Evolutionary conservation across 2,329 filamentous ascomycete species (phyloP).

Genomic region (Colletotrichum sidae): DNA sequence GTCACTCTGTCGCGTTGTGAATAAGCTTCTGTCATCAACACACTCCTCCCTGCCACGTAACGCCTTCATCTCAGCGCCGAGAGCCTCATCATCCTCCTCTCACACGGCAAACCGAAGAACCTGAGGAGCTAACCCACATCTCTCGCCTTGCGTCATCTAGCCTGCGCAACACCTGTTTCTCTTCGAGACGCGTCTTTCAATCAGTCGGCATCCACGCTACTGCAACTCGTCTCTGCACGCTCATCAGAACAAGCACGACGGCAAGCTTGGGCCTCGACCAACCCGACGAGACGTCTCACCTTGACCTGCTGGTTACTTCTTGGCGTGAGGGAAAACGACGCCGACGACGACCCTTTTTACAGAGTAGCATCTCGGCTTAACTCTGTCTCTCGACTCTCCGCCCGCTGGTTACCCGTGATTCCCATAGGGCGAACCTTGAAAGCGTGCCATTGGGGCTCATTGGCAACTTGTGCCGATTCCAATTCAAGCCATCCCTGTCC

Average conservation of each 20-base stretch:
- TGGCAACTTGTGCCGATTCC: constrained; percentile 34
- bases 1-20: constrained; percentile 21
- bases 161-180: constrained; percentile 16
- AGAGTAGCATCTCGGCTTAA: constrained; percentile 25
- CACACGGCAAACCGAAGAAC: constrained; percentile 8
- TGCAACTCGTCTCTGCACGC: background rate
- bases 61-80: constrained; percentile 15
- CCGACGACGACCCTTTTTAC: constrained; percentile 18
- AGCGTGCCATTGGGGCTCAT: constrained; percentile 5
- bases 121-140: constrained; percentile 27
- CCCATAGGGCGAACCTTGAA: constrained; percentile 16
- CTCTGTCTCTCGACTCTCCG: background rate
- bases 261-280: constrained; percentile 17
- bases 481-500: constrained; percentile 23
- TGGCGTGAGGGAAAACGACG: constrained; percentile 30
- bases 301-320: constrained; percentile 16
- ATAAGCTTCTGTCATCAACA: constrained; percentile 34
- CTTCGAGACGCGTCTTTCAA: constrained; percentile 16
- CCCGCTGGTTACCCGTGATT: constrained; percentile 18
- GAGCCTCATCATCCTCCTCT: constrained; percentile 1
- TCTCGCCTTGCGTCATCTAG: constrained; percentile 27
- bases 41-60: constrained; percentile 20
- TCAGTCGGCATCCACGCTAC: background rate
- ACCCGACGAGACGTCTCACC: constrained; percentile 35
- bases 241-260: constrained; percentile 5